Conservation (phyloP, 2,329 filamentous ascomycete species). For the Thermoascus crustaceus region DNA sequence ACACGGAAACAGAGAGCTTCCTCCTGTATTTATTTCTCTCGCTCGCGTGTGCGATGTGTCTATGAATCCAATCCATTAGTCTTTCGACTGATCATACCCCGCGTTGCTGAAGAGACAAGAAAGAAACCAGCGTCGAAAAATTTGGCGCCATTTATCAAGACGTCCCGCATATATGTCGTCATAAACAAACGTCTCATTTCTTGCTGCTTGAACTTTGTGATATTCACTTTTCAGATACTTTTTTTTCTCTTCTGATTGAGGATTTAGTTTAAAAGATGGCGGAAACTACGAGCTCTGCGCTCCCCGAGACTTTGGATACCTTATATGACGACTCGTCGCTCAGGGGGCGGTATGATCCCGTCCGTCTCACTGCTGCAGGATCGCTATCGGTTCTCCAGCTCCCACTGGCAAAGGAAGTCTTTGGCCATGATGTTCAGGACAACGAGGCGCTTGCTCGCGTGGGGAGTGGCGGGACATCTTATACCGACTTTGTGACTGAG, state of each 20-base stretch:
- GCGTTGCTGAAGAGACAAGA: too few species aligned
- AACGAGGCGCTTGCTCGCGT: slow-evolving; percentile 22
- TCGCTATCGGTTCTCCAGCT: slow-evolving; percentile 25
- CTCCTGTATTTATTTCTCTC: too few species aligned
- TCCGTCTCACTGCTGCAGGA: slow-evolving; percentile 26
- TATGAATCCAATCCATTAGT: too few species aligned
- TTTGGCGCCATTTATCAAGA: too few species aligned
- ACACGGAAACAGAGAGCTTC: too few species aligned
- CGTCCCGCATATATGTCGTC: too few species aligned
- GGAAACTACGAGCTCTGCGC: slow-evolving; percentile 11
- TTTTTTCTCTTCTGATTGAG: background rate
- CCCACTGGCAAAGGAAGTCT: slow-evolving; percentile 30
- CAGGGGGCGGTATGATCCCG: slow-evolving; percentile 26
- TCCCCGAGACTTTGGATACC: slow-evolving; percentile 24
- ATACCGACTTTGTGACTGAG: slow-evolving; percentile 29
- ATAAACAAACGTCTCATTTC: background rate
- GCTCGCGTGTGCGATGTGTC: too few species aligned
- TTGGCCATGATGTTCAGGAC: slow-evolving; percentile 27
- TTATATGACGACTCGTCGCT: slow-evolving; percentile 23
- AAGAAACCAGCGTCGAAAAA: too few species aligned
- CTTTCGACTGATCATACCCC: too few species aligned
- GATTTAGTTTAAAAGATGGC: slow-evolving; percentile 14
- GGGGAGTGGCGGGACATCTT: slow-evolving; percentile 25
- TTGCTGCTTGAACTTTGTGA: background rate
- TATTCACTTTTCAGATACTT: background rate